These are phyloP conservation scores for Gryganskiella cystojenkinii DNA, from an alignment of 192 early-diverging fungal genomes.

Conservation along the genomic window DNA sequence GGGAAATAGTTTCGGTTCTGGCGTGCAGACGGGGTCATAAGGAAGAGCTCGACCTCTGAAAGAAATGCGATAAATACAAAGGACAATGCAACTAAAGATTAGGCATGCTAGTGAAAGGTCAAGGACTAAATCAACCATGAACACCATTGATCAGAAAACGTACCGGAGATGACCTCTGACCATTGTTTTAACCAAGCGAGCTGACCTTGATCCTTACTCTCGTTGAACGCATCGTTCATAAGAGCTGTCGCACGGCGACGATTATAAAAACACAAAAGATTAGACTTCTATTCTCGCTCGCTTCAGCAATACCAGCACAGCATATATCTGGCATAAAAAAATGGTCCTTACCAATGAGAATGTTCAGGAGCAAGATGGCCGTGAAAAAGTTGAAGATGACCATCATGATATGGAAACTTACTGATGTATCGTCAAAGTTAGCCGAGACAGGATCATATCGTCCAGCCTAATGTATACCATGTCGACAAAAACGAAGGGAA, in stretches of 20 bases:
- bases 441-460: constrained; percentile 20
- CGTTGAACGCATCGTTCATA: constrained; percentile 48
- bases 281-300: neutral
- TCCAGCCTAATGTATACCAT: constrained; percentile 10
- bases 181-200: constrained; percentile 49
- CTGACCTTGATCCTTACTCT: constrained; percentile 43
- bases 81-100: neutral
- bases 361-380: constrained; percentile 27
- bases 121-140: neutral
- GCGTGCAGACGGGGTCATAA: constrained; percentile 22
- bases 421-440: neutral
- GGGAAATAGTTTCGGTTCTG: constrained; percentile 51
- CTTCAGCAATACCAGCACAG: neutral
- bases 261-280: neutral
- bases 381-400: constrained; percentile 19
- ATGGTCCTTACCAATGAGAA: constrained; percentile 19
- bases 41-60: constrained; percentile 35
- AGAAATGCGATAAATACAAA: too few species aligned
- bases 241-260: constrained; percentile 24
- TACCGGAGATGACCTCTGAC: constrained; percentile 49
- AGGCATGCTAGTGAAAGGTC: neutral
- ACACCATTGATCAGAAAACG: neutral
- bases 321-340: too few species aligned
- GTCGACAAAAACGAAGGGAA: too few species aligned
- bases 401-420: constrained; percentile 26